These are phyloP conservation scores for Lactarius vividus DNA, from an alignment of 768 basidiomycete species.

Conservation along the genomic window DNA sequence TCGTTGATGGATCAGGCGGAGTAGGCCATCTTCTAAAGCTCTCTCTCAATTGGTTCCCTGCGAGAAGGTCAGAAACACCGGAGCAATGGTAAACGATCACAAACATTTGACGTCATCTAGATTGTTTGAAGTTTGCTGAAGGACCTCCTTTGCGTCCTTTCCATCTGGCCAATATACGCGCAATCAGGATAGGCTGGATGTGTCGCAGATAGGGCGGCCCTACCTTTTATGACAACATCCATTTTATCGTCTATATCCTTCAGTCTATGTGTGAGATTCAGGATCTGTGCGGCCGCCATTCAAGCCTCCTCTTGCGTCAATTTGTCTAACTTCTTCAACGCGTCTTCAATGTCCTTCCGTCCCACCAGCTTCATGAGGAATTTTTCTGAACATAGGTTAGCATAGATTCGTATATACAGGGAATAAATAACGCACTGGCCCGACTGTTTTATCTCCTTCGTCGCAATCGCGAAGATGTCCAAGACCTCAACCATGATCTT, in stretches of 20 bases:
- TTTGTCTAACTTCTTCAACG: neutral
- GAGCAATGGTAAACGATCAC: neutral
- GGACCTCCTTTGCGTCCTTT: neutral
- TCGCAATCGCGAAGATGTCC: neutral
- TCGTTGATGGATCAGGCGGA: neutral
- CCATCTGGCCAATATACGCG: neutral
- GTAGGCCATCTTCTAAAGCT: neutral
- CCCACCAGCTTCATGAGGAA: neutral
- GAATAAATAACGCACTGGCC: neutral
- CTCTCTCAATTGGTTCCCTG: neutral
- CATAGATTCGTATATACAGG: neutral
- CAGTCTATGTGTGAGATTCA: neutral
- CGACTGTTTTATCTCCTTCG: neutral
- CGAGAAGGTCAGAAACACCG: neutral
- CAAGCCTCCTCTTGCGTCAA: neutral
- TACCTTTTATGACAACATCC: neutral
- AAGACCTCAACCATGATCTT: neutral
- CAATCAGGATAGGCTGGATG: neutral
- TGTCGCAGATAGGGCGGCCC: neutral
- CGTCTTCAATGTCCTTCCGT: neutral
- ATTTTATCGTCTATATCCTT: neutral
- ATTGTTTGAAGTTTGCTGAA: no score
- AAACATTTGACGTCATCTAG: no score
- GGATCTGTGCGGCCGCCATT: neutral
- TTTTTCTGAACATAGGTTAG: neutral